Evolutionary conservation across 2,329 filamentous ascomycete species (phyloP).

Genomic region (Trematosphaeria pertusa): DNA sequence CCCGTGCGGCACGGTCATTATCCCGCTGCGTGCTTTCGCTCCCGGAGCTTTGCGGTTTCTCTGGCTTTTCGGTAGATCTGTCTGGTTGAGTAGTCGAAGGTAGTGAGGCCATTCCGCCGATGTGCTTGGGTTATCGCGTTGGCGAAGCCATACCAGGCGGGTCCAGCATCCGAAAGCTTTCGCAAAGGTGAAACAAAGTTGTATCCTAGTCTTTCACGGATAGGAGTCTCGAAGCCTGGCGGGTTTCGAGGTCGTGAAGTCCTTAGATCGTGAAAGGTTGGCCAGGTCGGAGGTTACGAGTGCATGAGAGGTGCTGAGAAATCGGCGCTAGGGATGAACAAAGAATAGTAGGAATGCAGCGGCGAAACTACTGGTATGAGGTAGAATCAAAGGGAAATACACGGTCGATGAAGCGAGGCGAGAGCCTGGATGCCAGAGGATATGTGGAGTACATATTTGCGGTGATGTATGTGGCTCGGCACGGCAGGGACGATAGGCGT

Average conservation of each 20-base stretch:
- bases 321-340: constrained; percentile 22
- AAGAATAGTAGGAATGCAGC: constrained; percentile 7
- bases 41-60: constrained; percentile 13
- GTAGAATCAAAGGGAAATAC: neutral
- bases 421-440: neutral
- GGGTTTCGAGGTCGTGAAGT: no score
- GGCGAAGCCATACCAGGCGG: constrained; percentile 3
- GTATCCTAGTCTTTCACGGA: no score
- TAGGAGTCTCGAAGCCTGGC: no score
- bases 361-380: neutral
- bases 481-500: no score
- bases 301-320: constrained; percentile 21
- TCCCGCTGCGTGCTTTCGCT: constrained; percentile 10
- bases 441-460: no score
- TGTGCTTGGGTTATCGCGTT: neutral
- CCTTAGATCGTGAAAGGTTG: no score
- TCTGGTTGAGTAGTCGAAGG: constrained; percentile 3
- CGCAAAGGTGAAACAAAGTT: no score
- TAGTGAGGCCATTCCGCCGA: constrained; percentile 14
- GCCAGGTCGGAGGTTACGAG: no score
- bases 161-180: no score
- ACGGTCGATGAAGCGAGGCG: neutral
- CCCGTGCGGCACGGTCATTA: constrained; percentile 4
- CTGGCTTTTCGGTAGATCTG: neutral
- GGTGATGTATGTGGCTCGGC: no score